Percentiles rank a stretch among this genome's conserved stretches.
Conservation (phyloP, 2,329 filamentous ascomycete genomes). For the Leptographium wingfieldii region DNA sequence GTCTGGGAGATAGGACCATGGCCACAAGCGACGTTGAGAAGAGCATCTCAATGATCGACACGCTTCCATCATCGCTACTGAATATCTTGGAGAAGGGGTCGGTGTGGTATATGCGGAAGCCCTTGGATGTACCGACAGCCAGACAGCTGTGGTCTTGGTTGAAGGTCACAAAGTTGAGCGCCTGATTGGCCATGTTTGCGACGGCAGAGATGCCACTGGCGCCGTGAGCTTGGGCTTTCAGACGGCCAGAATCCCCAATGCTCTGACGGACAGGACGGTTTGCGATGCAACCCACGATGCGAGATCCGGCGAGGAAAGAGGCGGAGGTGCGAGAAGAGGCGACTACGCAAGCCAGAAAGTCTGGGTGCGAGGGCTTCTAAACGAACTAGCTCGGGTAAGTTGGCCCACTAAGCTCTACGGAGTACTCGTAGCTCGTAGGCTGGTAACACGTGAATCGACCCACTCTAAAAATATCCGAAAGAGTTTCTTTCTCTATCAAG, state of each 20-base stretch:
- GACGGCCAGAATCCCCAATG: not conserved
- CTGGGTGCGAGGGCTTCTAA: not conserved
- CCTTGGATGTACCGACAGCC: slow-evolving; percentile 86
- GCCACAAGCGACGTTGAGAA: slow-evolving; percentile 96
- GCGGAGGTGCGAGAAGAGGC: not conserved
- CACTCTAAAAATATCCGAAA: not conserved
- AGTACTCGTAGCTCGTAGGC: not conserved
- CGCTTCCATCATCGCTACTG: slow-evolving; percentile 87
- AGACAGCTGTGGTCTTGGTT: slow-evolving; percentile 98
- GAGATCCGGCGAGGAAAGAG: not conserved
- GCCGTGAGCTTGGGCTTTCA: not conserved
- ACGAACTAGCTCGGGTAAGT: not conserved
- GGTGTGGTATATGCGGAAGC: slow-evolving; percentile 93
- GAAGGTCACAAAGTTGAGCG: slow-evolving; percentile 96
- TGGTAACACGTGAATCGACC: not conserved
- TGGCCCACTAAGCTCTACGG: not conserved
- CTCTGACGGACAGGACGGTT: not conserved
- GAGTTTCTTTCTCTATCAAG: too few species aligned
- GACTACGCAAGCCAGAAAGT: not conserved
- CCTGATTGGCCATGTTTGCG: slow-evolving; percentile 48
- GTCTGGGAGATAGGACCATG: slow-evolving; percentile 78
- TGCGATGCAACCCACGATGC: slow-evolving; percentile 1
- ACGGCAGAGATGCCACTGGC: slow-evolving; percentile 7
- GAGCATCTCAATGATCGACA: slow-evolving; percentile 94
- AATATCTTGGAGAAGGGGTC: slow-evolving; percentile 94